Evolutionary conservation across 1,284 basidiomycete genomes (phyloP), one percentile per base, ranked within the genome.

Genomic region (Papiliotrema laurentii): DNA sequence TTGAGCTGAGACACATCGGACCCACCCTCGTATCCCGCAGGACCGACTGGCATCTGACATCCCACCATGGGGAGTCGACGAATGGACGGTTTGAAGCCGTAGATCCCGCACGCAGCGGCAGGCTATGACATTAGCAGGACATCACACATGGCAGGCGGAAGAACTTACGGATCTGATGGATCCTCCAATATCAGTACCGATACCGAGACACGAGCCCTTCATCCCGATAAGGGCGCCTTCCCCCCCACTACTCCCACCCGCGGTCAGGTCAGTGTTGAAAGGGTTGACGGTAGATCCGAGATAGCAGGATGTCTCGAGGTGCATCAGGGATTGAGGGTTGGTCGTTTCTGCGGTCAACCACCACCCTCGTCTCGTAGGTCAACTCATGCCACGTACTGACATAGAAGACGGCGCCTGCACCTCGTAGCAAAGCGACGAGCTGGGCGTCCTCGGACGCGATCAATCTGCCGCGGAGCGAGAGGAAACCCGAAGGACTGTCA

Each of bases 211-310:
- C 5, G 16, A n/a, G 14, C 22, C 40, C 13, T 30, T 18, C 40
- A 26, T 30, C 5, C 25, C 40, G 25, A 42, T 42, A n/a, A 39
- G 5, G 0, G 80, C 79, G 13, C 75, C 76, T 56, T 82, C 80
- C 4, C 83, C 83, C 9, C 82, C 82, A 2, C 77, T 79, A 0
- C 79, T 80, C 5, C 83, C 83, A 11, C 82, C 82, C 3, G 70
- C 64, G 4, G 80, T 80, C 30, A 81, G 66, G 19, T 60, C 66
- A 4, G 78, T 73, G 62, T 84, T 83, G 56, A 68, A 66, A 1
- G 82, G 82, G 61, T 58, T 60, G 30, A 45, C 26, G 13, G 72
- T 74, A 7, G 54, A 50, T 24, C 74, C 74, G 40, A 66, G 68
- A 41, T 53, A 57, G 16, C 21, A 38, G 39, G 54, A 30, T 34